These are phyloP conservation scores for Yamagishiella unicocca DNA, from an alignment of 139 green algal genomes.

Conservation along the genomic window DNA sequence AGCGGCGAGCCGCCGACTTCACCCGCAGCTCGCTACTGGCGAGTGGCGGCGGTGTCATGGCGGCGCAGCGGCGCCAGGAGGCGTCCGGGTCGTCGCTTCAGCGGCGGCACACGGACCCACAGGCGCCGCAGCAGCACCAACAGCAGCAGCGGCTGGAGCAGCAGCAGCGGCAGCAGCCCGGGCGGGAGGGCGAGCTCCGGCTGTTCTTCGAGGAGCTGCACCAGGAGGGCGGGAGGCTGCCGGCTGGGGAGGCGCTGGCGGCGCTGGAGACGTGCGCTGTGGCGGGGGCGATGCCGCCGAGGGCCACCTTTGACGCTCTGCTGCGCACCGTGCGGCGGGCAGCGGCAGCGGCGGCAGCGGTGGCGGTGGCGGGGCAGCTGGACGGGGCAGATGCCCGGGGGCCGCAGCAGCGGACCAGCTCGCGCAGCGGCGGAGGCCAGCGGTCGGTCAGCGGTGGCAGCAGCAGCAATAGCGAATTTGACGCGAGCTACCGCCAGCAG, in stretches of 20 bases:
- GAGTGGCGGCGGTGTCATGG: too few species aligned
- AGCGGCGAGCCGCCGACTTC: too few species aligned
- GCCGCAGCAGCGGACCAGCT: neutral
- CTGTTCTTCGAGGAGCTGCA: slow-evolving; percentile 39
- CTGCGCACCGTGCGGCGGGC: slow-evolving; percentile 11
- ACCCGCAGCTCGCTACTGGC: too few species aligned
- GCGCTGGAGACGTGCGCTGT: slow-evolving; percentile 36
- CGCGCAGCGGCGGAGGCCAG: too few species aligned
- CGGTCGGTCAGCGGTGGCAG: neutral
- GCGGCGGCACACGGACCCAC: too few species aligned
- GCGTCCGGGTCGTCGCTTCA: too few species aligned
- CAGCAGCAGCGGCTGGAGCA: neutral
- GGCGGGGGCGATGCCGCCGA: slow-evolving; percentile 18
- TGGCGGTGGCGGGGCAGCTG: neutral
- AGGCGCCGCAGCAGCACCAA: neutral
- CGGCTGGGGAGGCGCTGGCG: slow-evolving; percentile 29
- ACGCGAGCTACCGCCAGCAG: neutral
- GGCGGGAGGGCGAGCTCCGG: neutral
- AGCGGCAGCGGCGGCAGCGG: neutral
- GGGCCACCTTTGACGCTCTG: slow-evolving; percentile 1
- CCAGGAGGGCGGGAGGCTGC: neutral
- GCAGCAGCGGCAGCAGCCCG: neutral
- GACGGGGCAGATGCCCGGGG: neutral
- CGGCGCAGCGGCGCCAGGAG: too few species aligned
- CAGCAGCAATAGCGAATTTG: too few species aligned